phyloP scores from a whole-genome alignment of 139 green algal species.

The Penium margaritaceum region DNA sequence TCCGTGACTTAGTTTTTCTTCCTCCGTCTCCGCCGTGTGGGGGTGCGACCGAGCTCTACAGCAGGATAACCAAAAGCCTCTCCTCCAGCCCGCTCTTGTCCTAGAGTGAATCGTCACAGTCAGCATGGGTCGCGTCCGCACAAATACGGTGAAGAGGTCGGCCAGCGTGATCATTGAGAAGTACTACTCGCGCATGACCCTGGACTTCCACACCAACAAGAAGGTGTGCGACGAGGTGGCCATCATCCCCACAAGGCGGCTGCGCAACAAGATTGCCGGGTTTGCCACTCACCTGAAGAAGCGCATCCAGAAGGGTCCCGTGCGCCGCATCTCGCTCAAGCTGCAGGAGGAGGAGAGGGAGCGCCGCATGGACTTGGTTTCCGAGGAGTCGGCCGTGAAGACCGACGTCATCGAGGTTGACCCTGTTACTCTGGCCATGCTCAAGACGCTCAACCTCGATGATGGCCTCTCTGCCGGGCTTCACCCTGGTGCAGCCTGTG shows the following conservation, averaged over 20 bases:
- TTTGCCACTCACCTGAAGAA: slow-evolving; percentile 99
- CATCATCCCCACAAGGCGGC: slow-evolving; percentile 79
- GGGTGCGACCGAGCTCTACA: too few relatives aligned
- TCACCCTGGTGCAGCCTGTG: slow-evolving; percentile 38
- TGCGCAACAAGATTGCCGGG: slow-evolving; percentile 99
- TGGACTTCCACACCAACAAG: slow-evolving; percentile 49
- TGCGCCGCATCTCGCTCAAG: slow-evolving; percentile 99
- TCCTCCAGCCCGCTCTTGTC: too few relatives aligned
- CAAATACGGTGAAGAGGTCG: slow-evolving; percentile 98
- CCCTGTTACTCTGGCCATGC: slow-evolving; percentile 91
- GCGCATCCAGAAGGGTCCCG: slow-evolving; percentile 95
- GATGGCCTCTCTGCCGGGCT: slow-evolving; percentile 83
- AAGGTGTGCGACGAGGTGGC: slow-evolving; percentile 88
- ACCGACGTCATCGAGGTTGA: slow-evolving; percentile 92
- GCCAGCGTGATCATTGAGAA: slow-evolving; percentile 96
- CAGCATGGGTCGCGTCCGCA: slow-evolving; percentile 96
- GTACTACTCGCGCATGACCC: slow-evolving; percentile 77
- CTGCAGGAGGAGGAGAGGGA: slow-evolving; percentile 99
- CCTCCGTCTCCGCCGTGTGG: too few relatives aligned
- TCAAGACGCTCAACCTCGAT: slow-evolving; percentile 85
- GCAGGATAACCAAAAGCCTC: too few relatives aligned
- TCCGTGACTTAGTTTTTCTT: too few relatives aligned
- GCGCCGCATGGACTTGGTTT: slow-evolving; percentile 97
- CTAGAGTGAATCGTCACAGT: too few relatives aligned
- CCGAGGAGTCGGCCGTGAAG: slow-evolving; percentile 91